Base-by-base conservation (phyloP, 108 stramenopile species). In the Skeletonema potamos region DNA sequence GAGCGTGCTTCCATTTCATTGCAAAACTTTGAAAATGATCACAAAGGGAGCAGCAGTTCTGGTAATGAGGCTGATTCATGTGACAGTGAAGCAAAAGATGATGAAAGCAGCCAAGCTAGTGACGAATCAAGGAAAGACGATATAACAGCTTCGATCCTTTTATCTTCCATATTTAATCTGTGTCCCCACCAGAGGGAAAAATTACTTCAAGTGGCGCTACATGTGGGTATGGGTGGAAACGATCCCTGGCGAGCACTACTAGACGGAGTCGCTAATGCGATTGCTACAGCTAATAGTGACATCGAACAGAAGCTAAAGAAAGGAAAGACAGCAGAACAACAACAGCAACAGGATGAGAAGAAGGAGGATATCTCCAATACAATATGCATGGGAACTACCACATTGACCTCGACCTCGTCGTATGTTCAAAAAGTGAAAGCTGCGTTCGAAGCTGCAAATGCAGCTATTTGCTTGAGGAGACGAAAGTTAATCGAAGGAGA, bases 211-310 rank as follows among this genome's bases (percentile, higher is more conserved):
- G 27, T 37, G 5, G 64, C 73, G 3, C 48, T 65, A 27, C 12
- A 64, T 58, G 43, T 29, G 26, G 72, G 72, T 30, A 58, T 29
- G 39, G 57, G 54, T 17, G 73, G 54, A 26, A 54, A 73, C 24
- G 73, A 65, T 58, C 73, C 73, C 39, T 73, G 73, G 73, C 33
- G 73, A 34, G 73, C 73, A 24, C 32, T 66, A 58, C 73, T 73
- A 6, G 27, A 65, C 20, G 28, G 39, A 66, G 3, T 73, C 8
- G 13, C 12, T 12, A 39, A 34, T 20, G 20, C 13, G 37, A 43
- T 10, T 27, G 13, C n/a, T n/a, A n/a, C 34, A 7, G 62, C 0
- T 17, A 32, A 54, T 51, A 1, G 1, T 59, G 6, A 1, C 15
- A 68, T 24, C 54, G 24, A 37, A 34, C 26, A 57, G 22, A 51